phyloP scores from a whole-genome alignment of 352 stramenopile species.

The Phytophthora aleatoria region DNA sequence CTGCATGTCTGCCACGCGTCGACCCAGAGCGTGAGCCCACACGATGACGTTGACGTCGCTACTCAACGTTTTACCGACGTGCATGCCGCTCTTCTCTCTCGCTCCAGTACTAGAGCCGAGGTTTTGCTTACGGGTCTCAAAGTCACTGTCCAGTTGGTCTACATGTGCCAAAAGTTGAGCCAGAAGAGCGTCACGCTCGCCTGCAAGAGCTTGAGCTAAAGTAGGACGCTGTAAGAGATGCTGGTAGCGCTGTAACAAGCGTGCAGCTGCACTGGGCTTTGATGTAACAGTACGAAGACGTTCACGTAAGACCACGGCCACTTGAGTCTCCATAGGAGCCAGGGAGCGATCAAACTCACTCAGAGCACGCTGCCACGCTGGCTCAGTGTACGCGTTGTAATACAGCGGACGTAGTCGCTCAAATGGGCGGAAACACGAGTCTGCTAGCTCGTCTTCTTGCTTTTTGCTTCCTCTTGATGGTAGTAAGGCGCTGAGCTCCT shows the following conservation, averaged over 20 bases:
- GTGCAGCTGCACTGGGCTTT: constrained; percentile 70
- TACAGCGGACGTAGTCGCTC: constrained; percentile 70
- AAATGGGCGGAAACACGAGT: constrained; percentile 77
- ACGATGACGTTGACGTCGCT: constrained; percentile 85
- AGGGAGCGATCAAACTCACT: constrained; percentile 82
- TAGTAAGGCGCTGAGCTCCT: constrained; percentile 84
- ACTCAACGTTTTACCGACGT: constrained; percentile 85
- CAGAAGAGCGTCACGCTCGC: constrained; percentile 89
- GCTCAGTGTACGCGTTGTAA: constrained; percentile 93
- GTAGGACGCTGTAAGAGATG: constrained; percentile 80
- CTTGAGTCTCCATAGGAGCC: constrained; percentile 79
- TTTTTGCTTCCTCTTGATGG: constrained; percentile 36
- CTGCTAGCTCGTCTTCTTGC: constrained; percentile 44
- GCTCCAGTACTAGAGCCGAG: constrained; percentile 26
- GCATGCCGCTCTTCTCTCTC: constrained; percentile 40
- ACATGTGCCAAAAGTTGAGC: constrained; percentile 85
- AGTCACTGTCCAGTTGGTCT: constrained; percentile 89
- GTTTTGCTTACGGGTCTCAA: constrained; percentile 59
- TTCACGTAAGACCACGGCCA: constrained; percentile 84
- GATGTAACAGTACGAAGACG: constrained; percentile 64
- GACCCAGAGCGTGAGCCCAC: constrained; percentile 78
- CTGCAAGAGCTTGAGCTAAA: constrained; percentile 74
- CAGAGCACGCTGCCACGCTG: constrained; percentile 75
- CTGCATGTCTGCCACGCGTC: constrained; percentile 62
- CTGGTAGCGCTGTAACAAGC: constrained; percentile 86